phyloP scores from a whole-genome alignment of 805 yeast species.

The Candida ipomoeae region DNA sequence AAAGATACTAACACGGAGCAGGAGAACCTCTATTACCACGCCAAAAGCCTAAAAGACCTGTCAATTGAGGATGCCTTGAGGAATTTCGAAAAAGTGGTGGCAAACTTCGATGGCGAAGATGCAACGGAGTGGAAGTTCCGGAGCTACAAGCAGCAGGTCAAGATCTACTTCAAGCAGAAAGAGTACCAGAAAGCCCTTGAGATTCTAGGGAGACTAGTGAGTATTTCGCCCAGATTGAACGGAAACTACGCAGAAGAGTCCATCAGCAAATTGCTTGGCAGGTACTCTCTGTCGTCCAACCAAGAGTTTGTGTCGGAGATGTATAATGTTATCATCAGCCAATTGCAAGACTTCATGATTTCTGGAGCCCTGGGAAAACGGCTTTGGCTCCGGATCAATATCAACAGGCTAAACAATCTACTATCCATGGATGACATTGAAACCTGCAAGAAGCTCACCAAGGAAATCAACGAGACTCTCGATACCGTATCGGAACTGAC shows the following conservation, averaged over 20 bases:
- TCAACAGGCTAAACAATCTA: conserved; percentile 40
- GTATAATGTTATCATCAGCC: conserved; percentile 29
- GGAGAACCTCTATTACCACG: conserved; percentile 34
- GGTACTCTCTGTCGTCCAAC: conserved; percentile 28
- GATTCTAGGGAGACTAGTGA: conserved; percentile 21
- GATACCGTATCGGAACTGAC: conserved; percentile 41
- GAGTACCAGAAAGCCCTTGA: conserved; percentile 22
- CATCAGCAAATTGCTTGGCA: conserved; percentile 31
- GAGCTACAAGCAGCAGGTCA: conserved; percentile 39
- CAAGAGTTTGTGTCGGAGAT: conserved; percentile 26
- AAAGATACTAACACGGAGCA: conserved; percentile 15
- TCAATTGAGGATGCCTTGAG: conserved; percentile 9
- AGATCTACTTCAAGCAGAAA: conserved; percentile 26
- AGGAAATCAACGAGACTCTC: conserved; percentile 35
- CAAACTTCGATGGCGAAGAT: conserved; percentile 19
- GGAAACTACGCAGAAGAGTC: conserved; percentile 39
- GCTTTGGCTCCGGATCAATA: conserved; percentile 44
- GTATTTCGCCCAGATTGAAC: conserved; percentile 24
- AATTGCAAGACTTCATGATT: conserved; percentile 18
- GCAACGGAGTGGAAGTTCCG: conserved; percentile 36
- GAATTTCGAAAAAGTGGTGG: conserved; percentile 17
- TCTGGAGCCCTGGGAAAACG: conserved; percentile 24
- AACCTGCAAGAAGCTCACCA: conserved; percentile 33
- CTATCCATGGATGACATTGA: conserved; percentile 27
- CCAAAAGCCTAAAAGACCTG: conserved; percentile 37